Conservation (phyloP, 2,329 filamentous ascomycete genomes). For the Ciborinia camelliae region DNA sequence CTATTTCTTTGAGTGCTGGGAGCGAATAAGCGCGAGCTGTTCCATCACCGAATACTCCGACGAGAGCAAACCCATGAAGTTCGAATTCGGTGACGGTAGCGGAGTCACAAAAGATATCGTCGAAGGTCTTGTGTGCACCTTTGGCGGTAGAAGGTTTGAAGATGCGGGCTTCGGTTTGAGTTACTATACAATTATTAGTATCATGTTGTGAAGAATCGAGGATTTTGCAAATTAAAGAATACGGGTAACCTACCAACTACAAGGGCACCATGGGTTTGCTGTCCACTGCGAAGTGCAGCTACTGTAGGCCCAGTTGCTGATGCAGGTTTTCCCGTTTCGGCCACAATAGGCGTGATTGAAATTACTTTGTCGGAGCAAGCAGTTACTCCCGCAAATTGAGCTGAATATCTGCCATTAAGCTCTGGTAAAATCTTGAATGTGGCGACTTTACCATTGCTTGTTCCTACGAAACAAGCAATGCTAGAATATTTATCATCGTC, state of each 20-base stretch:
- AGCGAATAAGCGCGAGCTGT: constrained; percentile 77
- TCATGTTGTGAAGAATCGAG: background rate
- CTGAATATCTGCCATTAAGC: constrained; percentile 64
- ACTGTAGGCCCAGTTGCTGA: constrained; percentile 72
- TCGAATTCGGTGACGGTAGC: constrained; percentile 74
- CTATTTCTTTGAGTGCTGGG: constrained; percentile 84
- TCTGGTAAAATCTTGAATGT: constrained; percentile 89
- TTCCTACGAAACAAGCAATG: constrained; percentile 88
- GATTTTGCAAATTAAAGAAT: background rate
- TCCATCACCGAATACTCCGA: constrained; percentile 82
- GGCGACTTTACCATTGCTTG: constrained; percentile 74
- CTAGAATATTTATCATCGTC: constrained; percentile 96
- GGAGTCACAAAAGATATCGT: constrained; percentile 74
- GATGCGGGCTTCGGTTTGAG: constrained; percentile 70
- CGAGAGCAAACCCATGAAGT: constrained; percentile 71
- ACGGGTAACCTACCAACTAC: constrained; percentile 58
- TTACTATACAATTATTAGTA: constrained; percentile 44
- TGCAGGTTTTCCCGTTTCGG: constrained; percentile 72
- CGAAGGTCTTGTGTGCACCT: constrained; percentile 89
- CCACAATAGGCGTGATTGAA: constrained; percentile 73
- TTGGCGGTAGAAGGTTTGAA: constrained; percentile 83
- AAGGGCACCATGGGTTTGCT: constrained; percentile 74
- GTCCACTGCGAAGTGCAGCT: constrained; percentile 70
- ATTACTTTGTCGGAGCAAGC: constrained; percentile 68
- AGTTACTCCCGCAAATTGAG: constrained; percentile 65